Evolutionary conservation across 2,329 filamentous ascomycete species (phyloP).

Genomic region (Cytospora mali): DNA sequence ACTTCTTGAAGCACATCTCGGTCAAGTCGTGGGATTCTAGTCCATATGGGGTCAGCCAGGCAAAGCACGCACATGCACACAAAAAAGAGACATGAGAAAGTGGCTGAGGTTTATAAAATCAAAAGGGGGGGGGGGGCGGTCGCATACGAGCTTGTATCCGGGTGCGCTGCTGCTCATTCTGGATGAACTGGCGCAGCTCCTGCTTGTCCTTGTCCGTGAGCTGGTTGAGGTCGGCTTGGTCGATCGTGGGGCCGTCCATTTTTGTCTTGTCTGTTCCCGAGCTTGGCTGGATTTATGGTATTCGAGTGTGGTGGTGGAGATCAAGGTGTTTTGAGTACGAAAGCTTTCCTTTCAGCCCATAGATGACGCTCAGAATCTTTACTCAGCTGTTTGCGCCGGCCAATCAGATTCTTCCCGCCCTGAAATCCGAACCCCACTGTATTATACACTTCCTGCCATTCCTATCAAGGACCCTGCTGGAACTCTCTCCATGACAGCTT

Average conservation of each 20-base stretch:
- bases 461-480: too few relatives aligned
- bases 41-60: neutral
- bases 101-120: neutral
- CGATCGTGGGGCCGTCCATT: conserved; percentile 37
- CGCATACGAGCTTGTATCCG: conserved; percentile 61
- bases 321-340: neutral
- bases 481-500: neutral
- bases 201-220: conserved; percentile 82
- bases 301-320: neutral
- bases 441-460: neutral
- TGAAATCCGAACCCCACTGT: neutral
- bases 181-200: conserved; percentile 84
- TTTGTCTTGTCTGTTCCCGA: too few relatives aligned
- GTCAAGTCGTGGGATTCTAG: conserved; percentile 58
- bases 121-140: neutral
- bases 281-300: neutral
- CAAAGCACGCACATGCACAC: neutral
- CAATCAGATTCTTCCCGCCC: conserved; percentile 14
- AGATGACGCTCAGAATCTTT: conserved; percentile 25
- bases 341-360: neutral
- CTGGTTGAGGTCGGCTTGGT: conserved; percentile 67
- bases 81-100: neutral
- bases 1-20: conserved; percentile 94
- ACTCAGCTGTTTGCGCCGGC: conserved; percentile 14
- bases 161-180: conserved; percentile 85